Evolutionary conservation across 225 moss, liverwort and hornwort genomes (phyloP), one percentile per base, ranked within the genome.

Genomic region (Lunularia cruciata): DNA sequence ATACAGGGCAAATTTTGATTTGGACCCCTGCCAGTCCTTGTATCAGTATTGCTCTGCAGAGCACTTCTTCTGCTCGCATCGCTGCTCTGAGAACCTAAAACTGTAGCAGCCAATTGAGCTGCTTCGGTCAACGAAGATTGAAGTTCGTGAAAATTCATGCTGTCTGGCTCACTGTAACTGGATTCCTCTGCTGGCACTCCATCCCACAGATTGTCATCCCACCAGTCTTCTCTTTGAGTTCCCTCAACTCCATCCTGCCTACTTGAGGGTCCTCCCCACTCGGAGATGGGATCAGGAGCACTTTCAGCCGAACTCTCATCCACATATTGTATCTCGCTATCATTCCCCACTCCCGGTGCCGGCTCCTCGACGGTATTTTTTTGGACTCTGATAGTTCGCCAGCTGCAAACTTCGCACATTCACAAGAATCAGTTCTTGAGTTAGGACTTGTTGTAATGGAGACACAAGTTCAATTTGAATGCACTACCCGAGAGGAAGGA

Each of bases 311-410:
- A 69, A 47, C 67, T 23, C 19, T 27, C 6, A 16, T 22, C 22
- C 3, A 20, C 20, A 36, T 64, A n/a, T 30, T 54, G 34, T 37
- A 27, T 27, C 42, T 10, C 47, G 37, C 25, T 49, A 14, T 19
- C 37, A 53, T 6, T 36, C 25, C 23, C 51, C 33, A 36, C 8
- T 69, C 70, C 88, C 72, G 68, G 83, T 83, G 63, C 61, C 65
- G 57, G 65, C 66, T 62, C 37, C 57, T 79, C 83, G 73, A 64
- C 42, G 39, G 72, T 67, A 57, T 89, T 84, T 77, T 86, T 92
- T 40, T 98, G 96, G 57, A 93, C 81, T 69, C 92, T 86, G 34
- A 98, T 83, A n/a, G 87, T 88, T 47, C 96, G 90, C 96, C 96
- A 98, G 83, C 90, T 90, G 83, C 56, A 57, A 49, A 72, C 57